A percentile compares a stretch with the other conserved stretches of the same genome.
These are phyloP conservation scores for Venturia aucupariae DNA, from an alignment of 2,329 filamentous ascomycete genomes.

Conservation along the genomic window DNA sequence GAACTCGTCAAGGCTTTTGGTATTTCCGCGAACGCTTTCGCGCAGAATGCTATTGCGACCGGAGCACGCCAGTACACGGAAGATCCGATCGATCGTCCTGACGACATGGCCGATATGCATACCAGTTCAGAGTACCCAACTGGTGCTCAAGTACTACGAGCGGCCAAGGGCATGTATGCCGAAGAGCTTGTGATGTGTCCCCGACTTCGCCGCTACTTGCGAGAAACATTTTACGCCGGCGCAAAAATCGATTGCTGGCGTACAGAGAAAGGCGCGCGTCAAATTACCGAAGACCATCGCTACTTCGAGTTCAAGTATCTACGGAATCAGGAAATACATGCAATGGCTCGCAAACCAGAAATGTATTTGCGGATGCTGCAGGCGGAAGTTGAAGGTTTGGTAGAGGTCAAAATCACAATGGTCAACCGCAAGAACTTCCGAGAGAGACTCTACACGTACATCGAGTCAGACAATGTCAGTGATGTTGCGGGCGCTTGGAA, in stretches of 20 bases:
- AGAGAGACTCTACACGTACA: slow-evolving; percentile 67
- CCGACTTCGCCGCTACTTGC: slow-evolving; percentile 78
- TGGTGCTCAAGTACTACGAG: slow-evolving; percentile 63
- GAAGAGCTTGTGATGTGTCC: slow-evolving; percentile 86
- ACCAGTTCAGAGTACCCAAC: slow-evolving; percentile 65
- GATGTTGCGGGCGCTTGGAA: slow-evolving; percentile 96
- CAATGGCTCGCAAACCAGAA: slow-evolving; percentile 75
- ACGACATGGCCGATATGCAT: slow-evolving; percentile 77
- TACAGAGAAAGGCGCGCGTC: slow-evolving; percentile 87
- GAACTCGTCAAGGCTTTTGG: slow-evolving; percentile 81
- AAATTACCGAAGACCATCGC: slow-evolving; percentile 89
- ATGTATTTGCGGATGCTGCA: slow-evolving; percentile 95
- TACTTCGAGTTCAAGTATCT: slow-evolving; percentile 99
- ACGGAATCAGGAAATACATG: slow-evolving; percentile 73
- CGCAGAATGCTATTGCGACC: slow-evolving; percentile 72
- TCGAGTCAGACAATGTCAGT: slow-evolving; percentile 91
- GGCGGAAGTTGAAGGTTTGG: slow-evolving; percentile 85
- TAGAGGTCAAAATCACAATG: slow-evolving; percentile 75
- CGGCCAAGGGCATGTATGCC: slow-evolving; percentile 78
- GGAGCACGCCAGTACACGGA: slow-evolving; percentile 76
- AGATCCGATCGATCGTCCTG: slow-evolving; percentile 68
- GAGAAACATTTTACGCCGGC: slow-evolving; percentile 72
- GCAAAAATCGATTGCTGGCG: slow-evolving; percentile 79
- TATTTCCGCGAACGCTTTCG: slow-evolving; percentile 79
- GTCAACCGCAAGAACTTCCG: slow-evolving; percentile 69